phyloP scores from a whole-genome alignment of 495 filamentous ascomycete species.

The Tuber brumale region DNA sequence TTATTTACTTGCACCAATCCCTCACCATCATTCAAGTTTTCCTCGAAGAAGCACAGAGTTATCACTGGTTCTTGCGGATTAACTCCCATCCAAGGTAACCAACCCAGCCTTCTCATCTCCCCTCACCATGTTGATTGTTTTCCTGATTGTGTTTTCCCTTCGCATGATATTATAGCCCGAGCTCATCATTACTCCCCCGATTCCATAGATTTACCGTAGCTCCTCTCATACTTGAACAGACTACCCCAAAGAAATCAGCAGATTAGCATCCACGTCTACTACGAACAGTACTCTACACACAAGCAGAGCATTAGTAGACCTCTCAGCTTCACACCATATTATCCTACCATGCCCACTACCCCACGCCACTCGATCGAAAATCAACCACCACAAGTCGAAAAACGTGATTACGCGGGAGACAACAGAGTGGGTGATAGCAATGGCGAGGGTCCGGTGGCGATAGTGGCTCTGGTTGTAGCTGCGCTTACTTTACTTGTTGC shows the following conservation, averaged over 20 bases:
- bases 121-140: too few relatives aligned
- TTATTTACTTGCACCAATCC: too few relatives aligned
- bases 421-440: not conserved
- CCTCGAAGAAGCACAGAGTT: too few relatives aligned
- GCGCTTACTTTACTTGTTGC: not conserved
- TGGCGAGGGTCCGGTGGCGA: not conserved
- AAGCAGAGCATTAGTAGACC: too few relatives aligned
- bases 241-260: not conserved
- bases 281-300: too few relatives aligned
- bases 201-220: not conserved
- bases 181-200: not conserved
- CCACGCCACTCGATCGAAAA: not conserved
- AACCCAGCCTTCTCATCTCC: too few relatives aligned
- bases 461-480: not conserved
- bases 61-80: too few relatives aligned
- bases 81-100: too few relatives aligned
- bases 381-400: not conserved
- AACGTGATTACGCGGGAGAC: not conserved
- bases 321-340: too few relatives aligned
- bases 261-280: not conserved
- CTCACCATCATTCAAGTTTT: too few relatives aligned
- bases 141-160: too few relatives aligned
- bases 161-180: too few relatives aligned
- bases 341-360: not conserved
- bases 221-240: not conserved